Conservation (phyloP, 805 yeast species). For the Saccharomycodes ludwigii region DNA sequence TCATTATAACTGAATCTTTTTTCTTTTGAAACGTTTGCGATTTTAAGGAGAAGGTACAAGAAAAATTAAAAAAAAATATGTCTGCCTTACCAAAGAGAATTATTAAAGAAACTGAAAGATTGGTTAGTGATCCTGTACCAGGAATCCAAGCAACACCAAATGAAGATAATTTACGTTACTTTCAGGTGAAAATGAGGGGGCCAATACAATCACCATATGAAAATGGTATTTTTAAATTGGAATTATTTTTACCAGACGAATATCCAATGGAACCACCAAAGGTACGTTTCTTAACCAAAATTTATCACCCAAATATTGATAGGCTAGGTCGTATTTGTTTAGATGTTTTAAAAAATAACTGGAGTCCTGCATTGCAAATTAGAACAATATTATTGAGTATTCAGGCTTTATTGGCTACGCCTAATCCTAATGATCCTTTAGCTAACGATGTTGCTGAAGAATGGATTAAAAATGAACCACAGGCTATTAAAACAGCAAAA, state of each 20-base stretch:
- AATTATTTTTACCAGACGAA: constrained; percentile 86
- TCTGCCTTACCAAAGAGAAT: constrained; percentile 71
- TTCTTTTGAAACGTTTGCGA: no score
- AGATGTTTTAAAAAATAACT: constrained; percentile 86
- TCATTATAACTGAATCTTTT: no score
- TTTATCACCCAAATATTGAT: constrained; percentile 95
- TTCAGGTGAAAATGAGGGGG: constrained; percentile 85
- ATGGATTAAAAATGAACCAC: constrained; percentile 78
- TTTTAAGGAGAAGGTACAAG: no score
- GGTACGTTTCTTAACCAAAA: constrained; percentile 83
- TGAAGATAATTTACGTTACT: constrained; percentile 87
- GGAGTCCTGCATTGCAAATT: constrained; percentile 97
- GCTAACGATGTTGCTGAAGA: constrained; percentile 97
- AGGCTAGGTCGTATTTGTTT: constrained; percentile 90
- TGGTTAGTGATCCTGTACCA: constrained; percentile 90
- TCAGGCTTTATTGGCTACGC: constrained; percentile 89
- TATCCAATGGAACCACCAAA: constrained; percentile 98
- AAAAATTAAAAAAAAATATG: constrained; percentile 11
- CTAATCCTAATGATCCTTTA: constrained; percentile 96
- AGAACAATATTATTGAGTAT: constrained; percentile 83
- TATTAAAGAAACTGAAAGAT: constrained; percentile 87
- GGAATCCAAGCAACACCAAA: constrained; percentile 86
- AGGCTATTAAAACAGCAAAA: constrained; percentile 69
- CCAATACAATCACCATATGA: constrained; percentile 90
- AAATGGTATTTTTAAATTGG: constrained; percentile 69